Evolutionary conservation across 139 green algal species (phyloP), one percentile per base, ranked within the genome.

Genomic region (Pleodorina starrii): DNA sequence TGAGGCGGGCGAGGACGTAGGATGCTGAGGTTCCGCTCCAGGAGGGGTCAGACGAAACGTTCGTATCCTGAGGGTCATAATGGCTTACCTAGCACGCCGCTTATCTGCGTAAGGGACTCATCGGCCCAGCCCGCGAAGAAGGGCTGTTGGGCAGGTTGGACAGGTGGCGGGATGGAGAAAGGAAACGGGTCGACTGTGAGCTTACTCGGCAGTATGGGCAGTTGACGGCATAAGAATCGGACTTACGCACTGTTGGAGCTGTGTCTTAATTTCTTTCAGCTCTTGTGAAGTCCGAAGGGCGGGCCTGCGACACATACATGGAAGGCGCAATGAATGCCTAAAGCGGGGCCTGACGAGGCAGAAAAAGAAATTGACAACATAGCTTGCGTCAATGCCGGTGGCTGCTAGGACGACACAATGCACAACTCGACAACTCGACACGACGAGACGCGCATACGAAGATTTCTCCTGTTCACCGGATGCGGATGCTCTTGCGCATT

Each of bases 121-220:
- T 75, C 80, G 16, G 19, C 80, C 80, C 80, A 86, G n/a, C 60
- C 59, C 11, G 11, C 27, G 59, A 86, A 86, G 60, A 86, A 76
- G 1, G 59, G 25, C 80, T 86, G 78, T 76, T 46, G 68, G 27
- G 25, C 32, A 35, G n/a, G 1, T 16, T 11, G 63, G 25, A 11
- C 23, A 59, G 2, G 14, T 7, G 32, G 4, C 32, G 46, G 35
- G 16, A 80, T 1, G 40, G 40, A 57, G 25, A 73, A 38, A 25
- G 7, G 54, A 66, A 66, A 66, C 54, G 54, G 54, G n/a, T n/a
- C n/a, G n/a, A n/a, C n/a, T 16, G 32, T 51, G 12, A 54, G 74
- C 12, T 29, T 25, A 66, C 43, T 50, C 29, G 66, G 29, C 27
- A 42, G 10, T 21, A 23, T 66, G 3, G 27, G 4, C 44, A 83